Evolutionary conservation across 805 yeast genomes (phyloP).

Genomic region (Vanderwaltozyma polyspora): DNA sequence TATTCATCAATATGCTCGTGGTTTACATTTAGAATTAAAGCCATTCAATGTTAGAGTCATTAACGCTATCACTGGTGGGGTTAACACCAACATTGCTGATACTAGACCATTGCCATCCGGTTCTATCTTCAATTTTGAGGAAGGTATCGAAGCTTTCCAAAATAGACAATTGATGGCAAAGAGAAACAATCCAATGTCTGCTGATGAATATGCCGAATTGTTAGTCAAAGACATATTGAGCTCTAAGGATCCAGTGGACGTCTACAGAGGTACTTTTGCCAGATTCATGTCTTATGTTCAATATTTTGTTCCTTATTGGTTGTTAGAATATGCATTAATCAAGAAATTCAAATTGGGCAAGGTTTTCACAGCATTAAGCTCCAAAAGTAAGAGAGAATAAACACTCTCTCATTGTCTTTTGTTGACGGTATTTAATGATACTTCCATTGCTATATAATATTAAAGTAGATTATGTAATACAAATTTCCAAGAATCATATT

Average conservation of each 20-base stretch:
- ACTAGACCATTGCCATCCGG: constrained; percentile 44
- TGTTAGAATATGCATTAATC: constrained; percentile 33
- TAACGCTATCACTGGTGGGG: constrained; percentile 68
- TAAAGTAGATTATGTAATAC: too few relatives aligned
- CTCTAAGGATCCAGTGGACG: constrained; percentile 33
- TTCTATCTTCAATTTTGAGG: constrained; percentile 44
- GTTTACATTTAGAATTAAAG: constrained; percentile 53
- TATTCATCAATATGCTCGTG: constrained; percentile 57
- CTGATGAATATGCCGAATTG: constrained; percentile 44
- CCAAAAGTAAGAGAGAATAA: constrained; percentile 1
- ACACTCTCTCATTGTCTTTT: too few relatives aligned
- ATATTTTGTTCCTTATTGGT: constrained; percentile 35
- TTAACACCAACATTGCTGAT: constrained; percentile 59
- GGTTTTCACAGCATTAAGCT: constrained; percentile 16
- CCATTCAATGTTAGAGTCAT: constrained; percentile 64
- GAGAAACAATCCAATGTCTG: constrained; percentile 46
- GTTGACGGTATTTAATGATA: too few relatives aligned
- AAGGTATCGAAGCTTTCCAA: constrained; percentile 37
- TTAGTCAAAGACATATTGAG: constrained; percentile 42
- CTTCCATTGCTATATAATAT: too few relatives aligned
- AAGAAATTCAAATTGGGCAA: constrained; percentile 32
- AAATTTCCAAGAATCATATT: too few relatives aligned
- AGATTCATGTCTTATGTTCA: constrained; percentile 27
- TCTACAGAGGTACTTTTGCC: constrained; percentile 46
- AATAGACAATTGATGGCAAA: constrained; percentile 49